Conservation (phyloP, 129 eudicot genomes). For the Helichrysum umbraculigerum region DNA sequence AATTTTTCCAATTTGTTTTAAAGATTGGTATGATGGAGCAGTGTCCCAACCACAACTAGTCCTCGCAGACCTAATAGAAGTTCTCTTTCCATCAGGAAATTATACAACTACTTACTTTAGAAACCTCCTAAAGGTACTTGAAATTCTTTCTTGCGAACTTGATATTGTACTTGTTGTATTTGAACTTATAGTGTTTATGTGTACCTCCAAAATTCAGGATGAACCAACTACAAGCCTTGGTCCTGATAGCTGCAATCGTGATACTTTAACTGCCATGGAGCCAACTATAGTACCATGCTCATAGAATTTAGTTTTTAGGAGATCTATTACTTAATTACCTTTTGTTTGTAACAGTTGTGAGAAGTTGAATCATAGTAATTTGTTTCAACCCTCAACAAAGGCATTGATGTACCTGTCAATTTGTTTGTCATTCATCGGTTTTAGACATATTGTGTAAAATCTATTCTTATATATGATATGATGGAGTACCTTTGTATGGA, state of each 20-base stretch:
- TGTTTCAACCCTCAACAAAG: neutral
- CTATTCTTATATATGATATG: neutral
- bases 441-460: neutral
- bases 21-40: slow-evolving; percentile 96
- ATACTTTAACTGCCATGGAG: slow-evolving; percentile 67
- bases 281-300: slow-evolving; percentile 64
- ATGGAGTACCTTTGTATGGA: neutral
- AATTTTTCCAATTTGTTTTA: neutral
- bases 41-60: slow-evolving; percentile 96
- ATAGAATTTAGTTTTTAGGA: slow-evolving; percentile 22
- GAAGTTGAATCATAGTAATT: slow-evolving; percentile 2
- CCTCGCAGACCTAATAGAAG: slow-evolving; percentile 80
- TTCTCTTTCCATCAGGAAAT: slow-evolving; percentile 76
- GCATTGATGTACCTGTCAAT: neutral
- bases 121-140: slow-evolving; percentile 72
- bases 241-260: slow-evolving; percentile 65
- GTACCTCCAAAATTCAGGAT: slow-evolving; percentile 50
- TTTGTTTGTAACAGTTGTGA: slow-evolving; percentile 21
- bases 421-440: neutral
- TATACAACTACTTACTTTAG: slow-evolving; percentile 81
- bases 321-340: neutral
- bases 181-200: neutral
- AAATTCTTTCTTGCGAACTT: neutral
- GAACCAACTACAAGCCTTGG: slow-evolving; percentile 51
- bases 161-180: neutral